phyloP scores from a whole-genome alignment of 805 yeast species.

The Candida ipomoeae region DNA sequence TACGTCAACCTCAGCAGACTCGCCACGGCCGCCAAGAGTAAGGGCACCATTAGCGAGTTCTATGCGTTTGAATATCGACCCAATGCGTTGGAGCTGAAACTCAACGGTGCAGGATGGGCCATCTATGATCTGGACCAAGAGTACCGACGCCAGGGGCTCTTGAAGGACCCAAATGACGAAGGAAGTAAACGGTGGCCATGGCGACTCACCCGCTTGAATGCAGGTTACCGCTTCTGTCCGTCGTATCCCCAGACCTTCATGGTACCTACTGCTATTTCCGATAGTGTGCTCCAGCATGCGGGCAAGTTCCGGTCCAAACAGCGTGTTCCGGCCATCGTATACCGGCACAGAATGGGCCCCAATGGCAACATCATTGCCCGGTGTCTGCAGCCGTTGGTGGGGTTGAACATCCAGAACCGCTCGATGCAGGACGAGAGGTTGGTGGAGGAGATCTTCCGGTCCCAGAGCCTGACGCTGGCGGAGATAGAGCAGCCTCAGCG shows the following conservation, averaged over 20 bases:
- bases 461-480: conserved; percentile 39
- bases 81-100: conserved; percentile 58
- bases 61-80: conserved; percentile 85
- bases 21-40: conserved; percentile 51
- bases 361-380: conserved; percentile 79
- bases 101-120: conserved; percentile 60
- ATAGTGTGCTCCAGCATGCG: conserved; percentile 77
- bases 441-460: conserved; percentile 65
- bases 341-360: conserved; percentile 52
- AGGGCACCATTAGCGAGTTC: conserved; percentile 40
- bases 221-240: conserved; percentile 59
- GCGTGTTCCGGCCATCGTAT: conserved; percentile 78
- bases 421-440: conserved; percentile 90
- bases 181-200: conserved; percentile 37
- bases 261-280: conserved; percentile 76
- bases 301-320: conserved; percentile 80
- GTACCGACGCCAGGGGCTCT: conserved; percentile 69
- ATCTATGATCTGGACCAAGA: conserved; percentile 61
- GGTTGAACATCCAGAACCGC: conserved; percentile 72
- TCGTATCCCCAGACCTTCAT: conserved; percentile 69
- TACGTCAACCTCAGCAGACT: conserved; percentile 66
- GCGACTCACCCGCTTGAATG: conserved; percentile 68
- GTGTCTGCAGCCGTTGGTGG: conserved; percentile 91
- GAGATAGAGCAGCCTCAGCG: conserved; percentile 30
- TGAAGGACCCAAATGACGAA: conserved; percentile 8